These are phyloP conservation scores for Ascochyta fabae DNA, from an alignment of 2,329 filamentous ascomycete species.

Conservation along the genomic window DNA sequence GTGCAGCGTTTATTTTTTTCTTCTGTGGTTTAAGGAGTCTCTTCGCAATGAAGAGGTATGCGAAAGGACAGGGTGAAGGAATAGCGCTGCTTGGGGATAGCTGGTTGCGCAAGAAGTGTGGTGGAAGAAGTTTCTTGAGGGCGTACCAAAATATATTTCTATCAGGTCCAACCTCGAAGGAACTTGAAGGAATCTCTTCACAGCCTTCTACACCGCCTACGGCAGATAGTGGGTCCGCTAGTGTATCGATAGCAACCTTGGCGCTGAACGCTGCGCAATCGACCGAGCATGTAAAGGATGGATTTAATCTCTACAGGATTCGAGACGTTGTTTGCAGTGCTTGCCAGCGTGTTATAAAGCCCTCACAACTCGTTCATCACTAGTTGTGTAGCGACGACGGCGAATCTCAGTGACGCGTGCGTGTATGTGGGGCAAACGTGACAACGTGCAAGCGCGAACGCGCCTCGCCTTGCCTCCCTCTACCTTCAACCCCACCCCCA, in stretches of 20 bases:
- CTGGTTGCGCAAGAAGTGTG: slow-evolving; percentile 22
- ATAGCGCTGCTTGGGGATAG: slow-evolving; percentile 29
- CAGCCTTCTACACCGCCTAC: slow-evolving; percentile 36
- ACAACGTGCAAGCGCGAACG: slow-evolving; percentile 6
- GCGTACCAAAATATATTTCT: slow-evolving; percentile 17
- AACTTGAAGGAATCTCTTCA: slow-evolving; percentile 37
- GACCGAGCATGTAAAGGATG: no score
- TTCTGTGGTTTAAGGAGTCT: not conserved
- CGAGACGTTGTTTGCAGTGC: no score
- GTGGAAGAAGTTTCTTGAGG: slow-evolving; percentile 17
- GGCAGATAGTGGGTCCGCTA: slow-evolving; percentile 22
- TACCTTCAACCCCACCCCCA: slow-evolving; percentile 11
- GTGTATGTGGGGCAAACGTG: slow-evolving; percentile 3
- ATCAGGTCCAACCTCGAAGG: slow-evolving; percentile 1
- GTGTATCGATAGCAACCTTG: slow-evolving; percentile 14
- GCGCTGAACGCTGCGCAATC: no score
- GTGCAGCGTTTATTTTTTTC: slow-evolving; percentile 10
- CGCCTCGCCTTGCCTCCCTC: not conserved
- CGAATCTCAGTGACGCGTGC: not conserved
- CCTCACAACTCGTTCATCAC: no score
- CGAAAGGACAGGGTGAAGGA: slow-evolving; percentile 8
- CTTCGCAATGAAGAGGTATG: not conserved
- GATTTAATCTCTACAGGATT: no score
- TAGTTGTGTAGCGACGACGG: no score
- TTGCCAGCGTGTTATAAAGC: no score